Evolutionary conservation across 257 asterid species (phyloP).

Genomic region (Haberlea rhodopensis): DNA sequence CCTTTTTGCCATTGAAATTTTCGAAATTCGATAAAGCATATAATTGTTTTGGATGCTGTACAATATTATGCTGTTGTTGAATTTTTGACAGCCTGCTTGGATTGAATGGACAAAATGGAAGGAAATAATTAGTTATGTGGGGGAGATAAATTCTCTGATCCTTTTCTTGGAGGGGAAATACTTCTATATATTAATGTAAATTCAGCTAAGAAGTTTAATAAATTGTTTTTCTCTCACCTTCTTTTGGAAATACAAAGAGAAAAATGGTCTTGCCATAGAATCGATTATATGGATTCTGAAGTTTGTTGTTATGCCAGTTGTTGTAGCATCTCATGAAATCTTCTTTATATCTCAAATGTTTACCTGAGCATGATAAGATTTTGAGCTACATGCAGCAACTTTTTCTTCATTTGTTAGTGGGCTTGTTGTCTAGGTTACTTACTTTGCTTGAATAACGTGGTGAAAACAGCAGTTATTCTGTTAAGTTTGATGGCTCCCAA

Average conservation of each 20-base stretch:
- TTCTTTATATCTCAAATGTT: too few species aligned
- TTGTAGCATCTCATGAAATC: background rate
- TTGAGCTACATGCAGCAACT: slow-evolving; percentile 16
- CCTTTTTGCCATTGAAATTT: background rate
- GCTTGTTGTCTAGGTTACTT: background rate
- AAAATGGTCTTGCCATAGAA: background rate
- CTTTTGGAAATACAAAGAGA: background rate
- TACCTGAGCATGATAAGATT: background rate
- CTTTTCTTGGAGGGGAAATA: background rate
- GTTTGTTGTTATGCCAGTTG: background rate
- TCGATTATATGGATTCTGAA: background rate
- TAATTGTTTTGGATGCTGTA: background rate
- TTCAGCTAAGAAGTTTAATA: background rate
- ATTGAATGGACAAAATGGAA: slow-evolving; percentile 21
- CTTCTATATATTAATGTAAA: background rate
- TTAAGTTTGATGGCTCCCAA: too few species aligned
- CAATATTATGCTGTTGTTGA: slow-evolving; percentile 6
- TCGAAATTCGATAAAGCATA: slow-evolving; percentile 12
- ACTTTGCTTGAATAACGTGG: slow-evolving; percentile 1
- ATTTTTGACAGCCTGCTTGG: background rate
- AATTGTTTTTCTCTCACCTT: background rate
- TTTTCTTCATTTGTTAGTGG: slow-evolving; percentile 6
- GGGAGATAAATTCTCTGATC: background rate
- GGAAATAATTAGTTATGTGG: too few species aligned
- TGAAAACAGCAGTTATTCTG: slow-evolving; percentile 17